Percentiles rank a stretch among this genome's conserved stretches.
Conservation (phyloP, 2,329 filamentous ascomycete genomes). For the Pyricularia sp. region DNA sequence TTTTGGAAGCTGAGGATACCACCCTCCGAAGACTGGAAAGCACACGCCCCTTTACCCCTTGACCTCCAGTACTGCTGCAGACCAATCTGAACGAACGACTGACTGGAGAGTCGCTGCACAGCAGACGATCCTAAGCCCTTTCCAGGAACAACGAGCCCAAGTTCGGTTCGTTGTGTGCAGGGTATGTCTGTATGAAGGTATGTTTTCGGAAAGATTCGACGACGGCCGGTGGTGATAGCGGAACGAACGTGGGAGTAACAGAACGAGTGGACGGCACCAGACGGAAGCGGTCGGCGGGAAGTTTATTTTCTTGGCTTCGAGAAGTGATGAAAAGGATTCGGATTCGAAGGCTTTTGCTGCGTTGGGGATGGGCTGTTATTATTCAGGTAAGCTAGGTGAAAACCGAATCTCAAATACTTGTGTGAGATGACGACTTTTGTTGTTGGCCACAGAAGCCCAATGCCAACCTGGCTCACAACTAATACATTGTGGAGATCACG, state of each 20-base stretch:
- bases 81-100: background rate
- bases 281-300: background rate
- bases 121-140: background rate
- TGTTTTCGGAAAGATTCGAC: background rate
- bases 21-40: background rate
- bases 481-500: background rate
- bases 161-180: background rate
- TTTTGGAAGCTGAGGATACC: background rate
- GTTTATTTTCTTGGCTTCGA: background rate
- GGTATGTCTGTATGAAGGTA: background rate
- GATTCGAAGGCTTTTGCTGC: background rate
- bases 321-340: background rate
- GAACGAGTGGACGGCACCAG: background rate
- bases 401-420: background rate
- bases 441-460: background rate
- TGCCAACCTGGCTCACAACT: background rate
- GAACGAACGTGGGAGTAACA: background rate
- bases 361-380: background rate
- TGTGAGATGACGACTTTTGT: background rate
- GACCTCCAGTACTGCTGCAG: background rate
- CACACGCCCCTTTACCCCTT: background rate
- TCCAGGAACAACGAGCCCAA: background rate
- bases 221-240: background rate
- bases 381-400: background rate
- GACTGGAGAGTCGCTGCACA: background rate